Conservation (phyloP, 176 grass and related monocot genomes). For the Cocos nucifera region DNA sequence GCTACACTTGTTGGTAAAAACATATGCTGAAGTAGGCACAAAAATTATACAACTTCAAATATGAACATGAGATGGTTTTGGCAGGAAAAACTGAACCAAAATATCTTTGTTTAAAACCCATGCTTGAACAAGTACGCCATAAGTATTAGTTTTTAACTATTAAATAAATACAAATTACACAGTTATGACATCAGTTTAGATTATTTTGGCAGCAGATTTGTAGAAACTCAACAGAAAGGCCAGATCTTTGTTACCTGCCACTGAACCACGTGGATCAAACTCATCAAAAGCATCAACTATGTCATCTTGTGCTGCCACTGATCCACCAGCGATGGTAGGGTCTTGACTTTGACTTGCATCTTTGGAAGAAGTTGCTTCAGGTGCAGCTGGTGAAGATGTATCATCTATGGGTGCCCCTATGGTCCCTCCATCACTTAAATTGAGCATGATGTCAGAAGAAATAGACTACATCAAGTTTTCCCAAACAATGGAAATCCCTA, state of each 20-base stretch:
- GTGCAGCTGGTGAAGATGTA: constrained; percentile 26
- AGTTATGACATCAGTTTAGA: too few species aligned
- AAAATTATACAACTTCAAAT: too few species aligned
- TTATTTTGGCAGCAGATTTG: too few species aligned
- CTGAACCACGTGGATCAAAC: constrained; percentile 83
- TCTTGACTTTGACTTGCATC: constrained; percentile 10
- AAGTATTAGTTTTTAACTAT: too few species aligned
- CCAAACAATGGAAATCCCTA: constrained; percentile 8
- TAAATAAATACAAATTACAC: too few species aligned
- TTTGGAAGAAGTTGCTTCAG: constrained; percentile 11
- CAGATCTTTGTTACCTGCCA: constrained; percentile 46
- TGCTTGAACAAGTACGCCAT: too few species aligned
- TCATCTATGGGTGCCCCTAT: constrained; percentile 18
- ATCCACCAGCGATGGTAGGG: constrained; percentile 19
- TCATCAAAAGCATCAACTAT: constrained; percentile 74
- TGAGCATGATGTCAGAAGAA: constrained; percentile 20
- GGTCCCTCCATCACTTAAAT: constrained; percentile 56
- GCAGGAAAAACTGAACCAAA: too few species aligned
- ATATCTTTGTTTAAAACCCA: too few species aligned
- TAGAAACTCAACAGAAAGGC: too few species aligned
- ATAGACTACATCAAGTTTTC: constrained; percentile 3
- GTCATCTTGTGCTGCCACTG: constrained; percentile 27
- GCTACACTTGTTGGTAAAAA: too few species aligned
- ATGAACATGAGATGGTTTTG: too few species aligned
- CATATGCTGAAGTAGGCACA: too few species aligned